Base-by-base conservation (phyloP, 225 moss, liverwort and hornwort genomes). In the Neckera pumila region DNA sequence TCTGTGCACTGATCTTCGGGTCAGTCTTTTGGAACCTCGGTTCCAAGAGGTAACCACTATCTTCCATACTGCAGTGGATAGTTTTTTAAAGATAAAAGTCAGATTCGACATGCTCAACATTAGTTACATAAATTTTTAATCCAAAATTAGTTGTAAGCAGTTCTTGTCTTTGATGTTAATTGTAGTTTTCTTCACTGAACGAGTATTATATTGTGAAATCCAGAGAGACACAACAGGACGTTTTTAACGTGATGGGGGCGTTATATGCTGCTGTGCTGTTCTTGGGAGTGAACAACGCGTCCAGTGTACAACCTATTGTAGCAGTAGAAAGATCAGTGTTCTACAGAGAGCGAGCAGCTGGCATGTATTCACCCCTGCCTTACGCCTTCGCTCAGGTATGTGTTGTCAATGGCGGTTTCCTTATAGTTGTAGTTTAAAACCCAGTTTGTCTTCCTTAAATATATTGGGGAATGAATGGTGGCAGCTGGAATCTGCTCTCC, bases 11-110 rank as follows among this genome's bases (percentile, higher is more conserved):
- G 81, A 96, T 97, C 90, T 96, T 98, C 77, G 98, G 98, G 54
- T 95, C 96, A 33, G 92, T 97, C 60, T 97, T 98, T 90, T 98
- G 98, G 98, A 93, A 95, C 27, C 94, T 98, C 76, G 98, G 98
- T 70, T 94, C 90, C 5, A 95, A 82, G 90, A 96, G 96, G 97
- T 96, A 92, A 82, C 38, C 15, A 72, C 70, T 27, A 71, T 67
- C 60, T 64, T 76, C 79, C 86, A 63, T 74, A 30, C 40, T 74
- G 11, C 69, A 51, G 53, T 62, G 17, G 56, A n/a, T 58, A 30
- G 42, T 36, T 42, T 86, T 40, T 60, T 54, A 42, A 66, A 79
- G 27, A 31, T 40, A 49, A 72, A 73, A 34, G 15, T 49, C 17
- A 19, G 65, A 33, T 88, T 61, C 13, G 77, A 57, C 72, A 33